phyloP scores from a whole-genome alignment of 352 stramenopile genomes.

The Globisporangium alternatum region DNA sequence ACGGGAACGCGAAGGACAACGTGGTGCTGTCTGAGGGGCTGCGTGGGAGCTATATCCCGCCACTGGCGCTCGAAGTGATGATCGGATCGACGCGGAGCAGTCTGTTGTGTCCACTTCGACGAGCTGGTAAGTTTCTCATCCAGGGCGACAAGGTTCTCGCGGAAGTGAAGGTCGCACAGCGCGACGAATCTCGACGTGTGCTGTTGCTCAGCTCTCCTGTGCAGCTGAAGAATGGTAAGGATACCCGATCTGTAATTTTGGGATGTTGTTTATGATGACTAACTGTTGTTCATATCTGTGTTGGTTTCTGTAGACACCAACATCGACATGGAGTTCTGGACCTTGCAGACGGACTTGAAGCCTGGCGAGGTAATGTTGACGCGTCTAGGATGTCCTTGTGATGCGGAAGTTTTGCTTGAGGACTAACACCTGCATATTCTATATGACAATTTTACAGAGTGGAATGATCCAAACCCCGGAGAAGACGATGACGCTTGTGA shows the following conservation, averaged over 20 bases:
- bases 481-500: conserved; percentile 48
- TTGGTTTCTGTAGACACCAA: conserved; percentile 44
- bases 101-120: conserved; percentile 77
- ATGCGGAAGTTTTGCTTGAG: not conserved
- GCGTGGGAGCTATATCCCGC: conserved; percentile 79
- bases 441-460: conserved; percentile 20
- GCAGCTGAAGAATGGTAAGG: conserved; percentile 83
- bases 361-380: conserved; percentile 38
- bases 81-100: conserved; percentile 67
- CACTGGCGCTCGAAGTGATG: conserved; percentile 81
- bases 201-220: conserved; percentile 84
- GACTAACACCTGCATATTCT: not conserved
- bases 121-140: conserved; percentile 87
- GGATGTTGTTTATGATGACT: not conserved
- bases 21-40: conserved; percentile 76
- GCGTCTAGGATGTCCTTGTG: not conserved
- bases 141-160: conserved; percentile 81
- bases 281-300: conserved; percentile 6
- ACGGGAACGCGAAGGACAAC: conserved; percentile 40
- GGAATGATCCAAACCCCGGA: conserved; percentile 33
- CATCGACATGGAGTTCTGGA: conserved; percentile 84
- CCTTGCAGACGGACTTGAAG: conserved; percentile 44
- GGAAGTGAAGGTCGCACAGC: conserved; percentile 86
- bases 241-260: not conserved
- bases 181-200: conserved; percentile 82